These are phyloP conservation scores for Dactylis glomerata DNA, from an alignment of 176 grass and related monocot species.

Conservation along the genomic window DNA sequence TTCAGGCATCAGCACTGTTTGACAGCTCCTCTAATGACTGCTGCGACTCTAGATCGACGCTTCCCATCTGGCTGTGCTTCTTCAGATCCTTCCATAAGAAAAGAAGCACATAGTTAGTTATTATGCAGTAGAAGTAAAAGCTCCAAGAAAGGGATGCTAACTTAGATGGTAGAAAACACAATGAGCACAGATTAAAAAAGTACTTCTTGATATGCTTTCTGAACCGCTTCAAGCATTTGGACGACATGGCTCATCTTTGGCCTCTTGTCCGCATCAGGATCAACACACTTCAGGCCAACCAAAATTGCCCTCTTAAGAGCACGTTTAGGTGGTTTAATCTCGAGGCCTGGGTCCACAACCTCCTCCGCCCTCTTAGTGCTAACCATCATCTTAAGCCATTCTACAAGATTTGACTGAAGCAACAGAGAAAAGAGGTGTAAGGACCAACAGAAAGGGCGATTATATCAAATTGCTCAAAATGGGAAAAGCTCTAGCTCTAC, in stretches of 20 bases:
- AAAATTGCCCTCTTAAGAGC: slow-evolving; percentile 84
- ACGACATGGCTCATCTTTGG: slow-evolving; percentile 97
- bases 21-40: slow-evolving; percentile 39
- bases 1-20: slow-evolving; percentile 38
- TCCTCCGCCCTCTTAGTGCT: slow-evolving; percentile 74
- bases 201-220: slow-evolving; percentile 66
- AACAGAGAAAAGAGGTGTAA: slow-evolving; percentile 16
- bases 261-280: slow-evolving; percentile 89
- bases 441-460: not conserved
- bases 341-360: slow-evolving; percentile 69
- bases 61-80: slow-evolving; percentile 57
- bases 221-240: slow-evolving; percentile 85
- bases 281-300: slow-evolving; percentile 84
- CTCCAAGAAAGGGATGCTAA: not conserved
- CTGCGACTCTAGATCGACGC: slow-evolving; percentile 72
- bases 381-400: slow-evolving; percentile 96
- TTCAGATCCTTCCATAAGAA: slow-evolving; percentile 50
- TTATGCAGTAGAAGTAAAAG: not conserved
- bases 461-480: slow-evolving; percentile 9
- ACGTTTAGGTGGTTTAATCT: slow-evolving; percentile 65
- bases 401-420: slow-evolving; percentile 79
- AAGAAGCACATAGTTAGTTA: not conserved
- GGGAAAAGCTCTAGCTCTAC: slow-evolving; percentile 22
- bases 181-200: not conserved
- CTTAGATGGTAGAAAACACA: not conserved